Conservation (phyloP, 2,329 filamentous ascomycete species). For the Teratosphaeria viscida region DNA sequence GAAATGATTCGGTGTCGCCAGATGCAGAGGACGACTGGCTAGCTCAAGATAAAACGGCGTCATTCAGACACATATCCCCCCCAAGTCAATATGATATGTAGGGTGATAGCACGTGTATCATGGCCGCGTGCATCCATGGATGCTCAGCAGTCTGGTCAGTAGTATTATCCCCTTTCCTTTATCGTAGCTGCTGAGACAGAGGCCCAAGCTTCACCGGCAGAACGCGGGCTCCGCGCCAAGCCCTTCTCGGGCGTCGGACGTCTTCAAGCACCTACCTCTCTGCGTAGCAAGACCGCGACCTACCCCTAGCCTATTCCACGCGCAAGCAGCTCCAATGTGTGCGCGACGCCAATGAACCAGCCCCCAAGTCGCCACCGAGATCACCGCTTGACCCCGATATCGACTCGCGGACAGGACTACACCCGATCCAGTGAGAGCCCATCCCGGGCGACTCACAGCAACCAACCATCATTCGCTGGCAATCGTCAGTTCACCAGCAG, state of each 20-base stretch:
- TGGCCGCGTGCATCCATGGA: too few relatives aligned
- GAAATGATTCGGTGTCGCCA: too few relatives aligned
- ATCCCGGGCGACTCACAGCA: slow-evolving; percentile 44
- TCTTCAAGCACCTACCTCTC: not conserved
- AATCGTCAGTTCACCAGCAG: slow-evolving; percentile 43
- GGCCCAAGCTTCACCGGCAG: not conserved
- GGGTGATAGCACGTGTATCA: too few relatives aligned
- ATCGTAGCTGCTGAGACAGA: not conserved
- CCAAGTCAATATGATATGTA: too few relatives aligned
- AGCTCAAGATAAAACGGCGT: too few relatives aligned
- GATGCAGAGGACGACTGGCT: too few relatives aligned
- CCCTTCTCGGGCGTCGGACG: not conserved
- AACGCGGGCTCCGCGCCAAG: not conserved
- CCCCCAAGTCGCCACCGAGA: slow-evolving; percentile 35
- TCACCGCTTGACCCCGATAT: slow-evolving; percentile 37
- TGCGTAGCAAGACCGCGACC: not conserved
- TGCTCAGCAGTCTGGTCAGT: too few relatives aligned
- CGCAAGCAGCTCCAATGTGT: slow-evolving; percentile 16
- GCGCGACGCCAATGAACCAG: slow-evolving; percentile 42
- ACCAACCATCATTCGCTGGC: slow-evolving; percentile 41
- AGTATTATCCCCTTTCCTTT: not conserved
- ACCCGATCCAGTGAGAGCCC: slow-evolving; percentile 28
- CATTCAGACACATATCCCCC: too few relatives aligned
- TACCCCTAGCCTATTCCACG: not conserved
- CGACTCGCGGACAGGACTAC: slow-evolving; percentile 21